Base-by-base conservation (phyloP, 179 eudicot species). In the Patellifolia procumbens region DNA sequence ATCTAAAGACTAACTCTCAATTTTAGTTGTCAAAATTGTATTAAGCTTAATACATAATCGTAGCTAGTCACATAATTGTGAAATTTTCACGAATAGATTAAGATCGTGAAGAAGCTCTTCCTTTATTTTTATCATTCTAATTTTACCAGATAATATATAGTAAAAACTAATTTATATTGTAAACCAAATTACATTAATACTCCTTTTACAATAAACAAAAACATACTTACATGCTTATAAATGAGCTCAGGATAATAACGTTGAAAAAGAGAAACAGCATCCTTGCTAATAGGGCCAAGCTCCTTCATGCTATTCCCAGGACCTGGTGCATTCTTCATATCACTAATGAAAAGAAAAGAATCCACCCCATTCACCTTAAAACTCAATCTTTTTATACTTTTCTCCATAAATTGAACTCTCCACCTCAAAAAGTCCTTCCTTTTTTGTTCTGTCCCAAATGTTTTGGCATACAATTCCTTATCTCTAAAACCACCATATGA, bases 241-340 rank as follows among this genome's bases (percentile, higher is more conserved):
- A 88, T 79, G 77, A 95, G 81, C 55, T 90, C 99, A 2, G 97
- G 97, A 74, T 93, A 95, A 83, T 91, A 63, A 37, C 87, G 89
- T 58, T 86, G 92, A 72, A 93, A 84, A 49, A 93, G 52, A 15
- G 74, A 59, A 58, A 85, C 72, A 35, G 81, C 73, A 48, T 87
- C 89, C 83, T 86, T 91, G 73, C 79, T 83, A 53, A 84, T 59
- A 8, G 81, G 82, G 5, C 86, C 80, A 2, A 92, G 83, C 65
- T 91, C 93, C 72, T 85, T 88, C 73, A 77, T 68, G 4, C 87
- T 82, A 5, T 63, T 83, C 15, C 89, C 85, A 0, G 84, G 86
- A 6, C 92, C 87, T 0, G 90, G 89, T 0, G 86, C 76, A 75
- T 90, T 82, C 82, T 85, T 91, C 93, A 95, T 70, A 81, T 95